phyloP scores from a whole-genome alignment of 495 filamentous ascomycete species.

The Xanthoparmelia taractica region DNA sequence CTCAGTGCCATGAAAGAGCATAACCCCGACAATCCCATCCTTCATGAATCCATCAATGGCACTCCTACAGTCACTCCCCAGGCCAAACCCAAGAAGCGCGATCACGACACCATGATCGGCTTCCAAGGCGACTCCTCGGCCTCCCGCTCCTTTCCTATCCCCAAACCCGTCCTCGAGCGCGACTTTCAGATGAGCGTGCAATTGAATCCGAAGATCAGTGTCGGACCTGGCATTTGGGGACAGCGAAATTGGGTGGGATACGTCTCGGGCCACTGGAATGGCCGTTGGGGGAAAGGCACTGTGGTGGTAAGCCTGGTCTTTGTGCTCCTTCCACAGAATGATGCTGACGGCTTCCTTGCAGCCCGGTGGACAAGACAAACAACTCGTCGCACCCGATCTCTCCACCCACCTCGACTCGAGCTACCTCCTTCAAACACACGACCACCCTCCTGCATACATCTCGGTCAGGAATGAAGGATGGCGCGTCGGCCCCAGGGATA shows the following conservation, averaged over 20 bases:
- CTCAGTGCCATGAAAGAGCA: slow-evolving; percentile 52
- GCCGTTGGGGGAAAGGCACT: slow-evolving; percentile 51
- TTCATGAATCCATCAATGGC: slow-evolving; percentile 50
- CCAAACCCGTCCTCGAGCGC: slow-evolving; percentile 48
- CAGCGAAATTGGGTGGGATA: slow-evolving; percentile 53
- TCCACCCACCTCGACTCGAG: slow-evolving; percentile 46
- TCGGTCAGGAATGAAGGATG: slow-evolving; percentile 51
- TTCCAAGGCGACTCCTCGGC: slow-evolving; percentile 25
- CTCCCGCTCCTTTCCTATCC: slow-evolving; percentile 43
- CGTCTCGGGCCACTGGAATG: slow-evolving; percentile 52
- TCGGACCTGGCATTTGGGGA: slow-evolving; percentile 48
- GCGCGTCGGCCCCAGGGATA: slow-evolving; percentile 50
- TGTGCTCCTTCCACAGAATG: not conserved
- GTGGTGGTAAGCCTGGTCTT: slow-evolving; percentile 43
- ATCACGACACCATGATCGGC: slow-evolving; percentile 28
- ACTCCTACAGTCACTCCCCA: slow-evolving; percentile 34
- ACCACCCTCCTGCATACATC: slow-evolving; percentile 54
- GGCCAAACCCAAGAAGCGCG: slow-evolving; percentile 27
- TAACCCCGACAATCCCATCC: slow-evolving; percentile 50
- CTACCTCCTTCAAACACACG: slow-evolving; percentile 51
- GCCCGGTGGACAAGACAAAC: slow-evolving; percentile 55
- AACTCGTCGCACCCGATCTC: slow-evolving; percentile 48
- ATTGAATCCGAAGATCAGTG: slow-evolving; percentile 48
- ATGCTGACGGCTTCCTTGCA: slow-evolving; percentile 23
- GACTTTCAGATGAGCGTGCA: slow-evolving; percentile 58